These are phyloP conservation scores for Ogataea parapolymorpha DNA, from an alignment of 805 yeast species.

Conservation along the genomic window DNA sequence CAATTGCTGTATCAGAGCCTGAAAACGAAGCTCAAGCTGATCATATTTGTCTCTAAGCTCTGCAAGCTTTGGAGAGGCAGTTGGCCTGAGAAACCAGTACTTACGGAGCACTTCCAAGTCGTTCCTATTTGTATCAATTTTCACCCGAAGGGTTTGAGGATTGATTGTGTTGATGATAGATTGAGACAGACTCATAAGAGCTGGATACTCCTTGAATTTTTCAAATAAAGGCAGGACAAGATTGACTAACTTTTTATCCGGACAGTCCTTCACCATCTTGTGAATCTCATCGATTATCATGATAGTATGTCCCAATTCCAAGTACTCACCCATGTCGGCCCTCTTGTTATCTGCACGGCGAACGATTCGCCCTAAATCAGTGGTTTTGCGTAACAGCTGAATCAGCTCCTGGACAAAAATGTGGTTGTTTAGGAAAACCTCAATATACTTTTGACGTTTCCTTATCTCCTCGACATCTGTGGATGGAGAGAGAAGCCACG, in stretches of 20 bases:
- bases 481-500: slow-evolving; percentile 83
- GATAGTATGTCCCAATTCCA: slow-evolving; percentile 30
- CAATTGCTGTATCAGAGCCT: slow-evolving; percentile 8
- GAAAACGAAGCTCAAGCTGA: slow-evolving; percentile 11
- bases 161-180: slow-evolving; percentile 29
- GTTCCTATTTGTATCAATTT: slow-evolving; percentile 14
- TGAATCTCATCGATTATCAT: slow-evolving; percentile 29
- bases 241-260: slow-evolving; percentile 5
- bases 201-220: slow-evolving; percentile 12
- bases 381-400: slow-evolving; percentile 40
- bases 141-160: slow-evolving; percentile 17
- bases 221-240: slow-evolving; percentile 22
- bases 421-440: slow-evolving; percentile 35
- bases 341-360: slow-evolving; percentile 49
- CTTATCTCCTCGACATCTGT: slow-evolving; percentile 54
- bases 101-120: slow-evolving; percentile 26
- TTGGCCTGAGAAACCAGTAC: slow-evolving; percentile 26
- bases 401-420: slow-evolving; percentile 32
- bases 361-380: slow-evolving; percentile 58
- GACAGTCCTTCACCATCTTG: slow-evolving; percentile 12
- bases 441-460: slow-evolving; percentile 52
- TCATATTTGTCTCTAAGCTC: slow-evolving; percentile 22
- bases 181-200: slow-evolving; percentile 22
- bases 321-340: slow-evolving; percentile 30
- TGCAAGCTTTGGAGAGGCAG: slow-evolving; percentile 21